A percentile compares a stretch with the other conserved stretches of the same genome.
Evolutionary conservation across 2,329 filamentous ascomycete genomes (phyloP).

Genomic region (Colletotrichum sidae): DNA sequence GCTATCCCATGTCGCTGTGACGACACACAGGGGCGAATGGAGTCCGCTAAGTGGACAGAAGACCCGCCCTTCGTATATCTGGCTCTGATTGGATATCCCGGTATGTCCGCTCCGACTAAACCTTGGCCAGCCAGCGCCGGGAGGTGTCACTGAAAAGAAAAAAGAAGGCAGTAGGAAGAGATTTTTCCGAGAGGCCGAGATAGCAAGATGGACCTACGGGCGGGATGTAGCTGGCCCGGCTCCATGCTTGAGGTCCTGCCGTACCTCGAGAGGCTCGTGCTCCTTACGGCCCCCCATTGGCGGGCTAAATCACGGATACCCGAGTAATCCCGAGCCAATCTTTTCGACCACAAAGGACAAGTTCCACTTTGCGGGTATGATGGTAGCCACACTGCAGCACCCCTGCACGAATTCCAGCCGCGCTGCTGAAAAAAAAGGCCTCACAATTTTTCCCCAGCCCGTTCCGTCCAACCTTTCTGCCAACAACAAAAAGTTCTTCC

Average conservation of each 20-base stretch:
- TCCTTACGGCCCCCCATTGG: neutral
- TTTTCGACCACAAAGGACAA: slow-evolving; percentile 35
- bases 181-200: slow-evolving; percentile 29
- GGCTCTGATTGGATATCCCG: slow-evolving; percentile 10
- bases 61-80: slow-evolving; percentile 5
- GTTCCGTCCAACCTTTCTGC: slow-evolving; percentile 8
- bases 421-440: slow-evolving; percentile 37
- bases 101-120: slow-evolving; percentile 24
- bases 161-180: neutral
- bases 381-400: neutral
- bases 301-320: slow-evolving; percentile 26
- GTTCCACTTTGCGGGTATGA: slow-evolving; percentile 20
- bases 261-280: slow-evolving; percentile 12
- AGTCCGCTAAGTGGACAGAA: slow-evolving; percentile 32
- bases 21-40: slow-evolving; percentile 36
- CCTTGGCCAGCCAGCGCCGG: slow-evolving; percentile 23
- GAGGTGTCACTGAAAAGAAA: neutral
- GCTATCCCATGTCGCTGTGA: slow-evolving; percentile 10
- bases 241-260: too few relatives aligned
- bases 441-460: slow-evolving; percentile 34
- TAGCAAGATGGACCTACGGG: neutral
- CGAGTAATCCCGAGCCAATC: slow-evolving; percentile 40
- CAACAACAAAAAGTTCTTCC: slow-evolving; percentile 24
- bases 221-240: neutral
- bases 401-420: slow-evolving; percentile 24